Base-by-base conservation (phyloP, 257 asterid genomes). In the Lycium barbarum region DNA sequence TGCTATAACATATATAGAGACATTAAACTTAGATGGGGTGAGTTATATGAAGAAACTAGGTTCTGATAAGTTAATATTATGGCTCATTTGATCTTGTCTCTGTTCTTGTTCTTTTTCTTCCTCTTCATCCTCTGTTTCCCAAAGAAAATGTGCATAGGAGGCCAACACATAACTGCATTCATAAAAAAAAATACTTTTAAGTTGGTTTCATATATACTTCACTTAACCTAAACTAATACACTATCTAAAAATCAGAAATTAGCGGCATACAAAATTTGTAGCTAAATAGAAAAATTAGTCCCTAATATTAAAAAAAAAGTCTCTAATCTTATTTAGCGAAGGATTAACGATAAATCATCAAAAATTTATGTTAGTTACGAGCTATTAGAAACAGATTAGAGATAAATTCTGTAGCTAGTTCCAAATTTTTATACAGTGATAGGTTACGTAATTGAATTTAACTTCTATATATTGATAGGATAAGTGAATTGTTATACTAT, bases 121-220 rank as follows among this genome's bases (percentile, higher is more conserved):
- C 1, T 61, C 68, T 0, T 68, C 83, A 38, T 86, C 90, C 53
- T 85, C 94, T 10, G 86, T 87, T n/a, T 91, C 92, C 95, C 95
- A 92, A 22, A 92, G 93, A 89, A 92, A 92, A 45, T 86, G 86
- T 18, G 95, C 95, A 79, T 92, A 90, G 57, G 95, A 91, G 45
- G 92, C 94, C 91, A 87, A 55, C 58, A 91, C 90, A 83, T 87
- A 81, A 83, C 94, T 91, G 92, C 82, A 88, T 18, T 26, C 35
- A 9, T 47, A 11, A 4, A 49, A 14, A 10, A 49, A 15, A 35
- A n/a, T 1, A 6, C 0, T 26, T 15, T 78, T 20, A 54, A 22
- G 3, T 63, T 20, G 0, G n/a, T 66, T 66, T 8, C 58, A 51
- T 51, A 51, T 51, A 9, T 3, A 51, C 3, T 51, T 51, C 9